Base-by-base conservation (phyloP, 2,329 filamentous ascomycete genomes). In the Penicillium occitanis region DNA sequence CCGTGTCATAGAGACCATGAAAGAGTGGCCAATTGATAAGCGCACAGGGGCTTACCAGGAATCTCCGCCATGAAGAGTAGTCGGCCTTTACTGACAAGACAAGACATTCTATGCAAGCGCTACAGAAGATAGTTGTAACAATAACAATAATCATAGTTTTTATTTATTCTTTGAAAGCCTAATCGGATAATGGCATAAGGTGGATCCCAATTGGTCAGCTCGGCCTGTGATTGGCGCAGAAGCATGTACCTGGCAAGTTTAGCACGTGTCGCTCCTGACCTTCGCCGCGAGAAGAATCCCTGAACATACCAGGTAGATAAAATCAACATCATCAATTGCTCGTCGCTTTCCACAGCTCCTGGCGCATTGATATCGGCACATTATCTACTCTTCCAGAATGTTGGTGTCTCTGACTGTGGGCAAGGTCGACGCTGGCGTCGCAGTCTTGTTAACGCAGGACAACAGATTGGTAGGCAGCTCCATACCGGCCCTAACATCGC, bases 341-440 rank as follows among this genome's bases (percentile, higher is more conserved):
- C 51, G 28, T 64, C 40, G 62, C 51, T 58, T 50, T 28, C 30
- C 19, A 25, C 30, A 13, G 17, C n/a, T 22, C 25, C 33, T n/a
- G 22, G 40, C 62, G 51, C 61, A 55, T 22, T 63, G 61, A 8
- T 44, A 19, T 30, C 14, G 3, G 25, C 14, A 58, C n/a, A 58
- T 1, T n/a, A 14, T 33, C 19, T 17, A 13, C 13, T 8, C 30
- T 28, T 14, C 25, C 71, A 85, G 77, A 61, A 98, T 99, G 95
- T 86, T 98, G 76, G 92, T 99, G 81, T 98, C 95, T 71, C 86
- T 99, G 77, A 98, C 94, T 61, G 95, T 99, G 80, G 95, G 95
- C 84, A 99, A 99, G 84, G 95, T 99, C 81, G 95, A 99, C 81
- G 95, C 95, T 74, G 95, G 95, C 81, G 94, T 99, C 77, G 96